phyloP scores from a whole-genome alignment of 2,329 filamentous ascomycete genomes.

The Aureobasidium sp. region DNA sequence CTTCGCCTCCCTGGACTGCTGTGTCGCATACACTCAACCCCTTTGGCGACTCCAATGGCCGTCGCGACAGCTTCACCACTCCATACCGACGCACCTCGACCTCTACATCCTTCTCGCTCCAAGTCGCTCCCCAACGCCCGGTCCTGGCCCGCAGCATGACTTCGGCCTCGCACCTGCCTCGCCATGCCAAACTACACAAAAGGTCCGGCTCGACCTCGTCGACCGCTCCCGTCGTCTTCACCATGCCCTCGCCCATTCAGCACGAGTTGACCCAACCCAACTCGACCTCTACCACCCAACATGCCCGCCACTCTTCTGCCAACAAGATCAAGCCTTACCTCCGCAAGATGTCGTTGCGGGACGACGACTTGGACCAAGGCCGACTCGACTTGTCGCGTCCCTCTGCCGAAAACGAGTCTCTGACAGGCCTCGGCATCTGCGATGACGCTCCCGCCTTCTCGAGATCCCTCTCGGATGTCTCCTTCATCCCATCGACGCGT shows the following conservation, averaged over 20 bases:
- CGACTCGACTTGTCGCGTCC: constrained; percentile 47
- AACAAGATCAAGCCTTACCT: constrained; percentile 48
- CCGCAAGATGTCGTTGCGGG: constrained; percentile 43
- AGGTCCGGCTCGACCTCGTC: constrained; percentile 21
- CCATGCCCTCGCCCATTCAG: constrained; percentile 24
- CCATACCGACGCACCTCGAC: not conserved
- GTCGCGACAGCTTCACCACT: constrained; percentile 9
- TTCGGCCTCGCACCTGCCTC: constrained; percentile 7
- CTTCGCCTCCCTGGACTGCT: not conserved
- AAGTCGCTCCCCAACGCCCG: not conserved
- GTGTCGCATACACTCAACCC: not conserved
- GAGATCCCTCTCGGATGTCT: constrained; percentile 35
- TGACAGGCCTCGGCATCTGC: constrained; percentile 46
- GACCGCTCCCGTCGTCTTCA: constrained; percentile 21
- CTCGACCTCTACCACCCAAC: constrained; percentile 3
- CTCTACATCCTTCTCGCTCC: constrained; percentile 3
- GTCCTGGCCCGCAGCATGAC: constrained; percentile 11
- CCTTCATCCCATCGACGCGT: constrained; percentile 31
- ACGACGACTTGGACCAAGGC: constrained; percentile 31
- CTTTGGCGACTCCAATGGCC: constrained; percentile 11
- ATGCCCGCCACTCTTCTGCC: constrained; percentile 18
- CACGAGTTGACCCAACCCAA: constrained; percentile 18
- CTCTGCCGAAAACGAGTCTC: constrained; percentile 44
- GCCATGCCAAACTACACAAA: constrained; percentile 23
- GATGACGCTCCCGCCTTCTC: constrained; percentile 32